Evolutionary conservation across 495 filamentous ascomycete genomes (phyloP).

Genomic region (Penicilliopsis zonata): DNA sequence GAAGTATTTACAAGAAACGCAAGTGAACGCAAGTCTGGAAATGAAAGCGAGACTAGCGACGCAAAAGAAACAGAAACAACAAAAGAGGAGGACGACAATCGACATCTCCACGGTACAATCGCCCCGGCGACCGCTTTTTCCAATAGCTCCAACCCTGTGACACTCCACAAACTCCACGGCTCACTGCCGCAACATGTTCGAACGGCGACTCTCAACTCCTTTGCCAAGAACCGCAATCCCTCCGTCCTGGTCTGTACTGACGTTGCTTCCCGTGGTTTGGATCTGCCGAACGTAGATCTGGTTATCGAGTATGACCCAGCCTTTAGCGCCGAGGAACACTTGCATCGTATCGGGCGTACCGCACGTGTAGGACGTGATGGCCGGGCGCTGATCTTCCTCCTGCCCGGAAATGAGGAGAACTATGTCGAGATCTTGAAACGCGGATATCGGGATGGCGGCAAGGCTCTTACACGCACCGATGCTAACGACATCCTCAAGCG

Average conservation of each 20-base stretch:
- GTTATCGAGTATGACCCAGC: constrained; percentile 92
- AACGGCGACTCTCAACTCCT: constrained; percentile 70
- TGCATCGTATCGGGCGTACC: constrained; percentile 89
- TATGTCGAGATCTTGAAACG: constrained; percentile 66
- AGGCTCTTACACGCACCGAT: constrained; percentile 38
- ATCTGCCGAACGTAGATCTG: constrained; percentile 86
- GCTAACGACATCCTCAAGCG: constrained; percentile 50
- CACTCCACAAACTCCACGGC: constrained; percentile 80
- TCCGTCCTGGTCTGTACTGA: constrained; percentile 85
- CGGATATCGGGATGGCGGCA: constrained; percentile 43
- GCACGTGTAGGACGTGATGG: constrained; percentile 84
- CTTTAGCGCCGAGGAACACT: constrained; percentile 80
- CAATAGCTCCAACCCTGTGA: constrained; percentile 42
- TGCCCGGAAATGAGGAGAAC: constrained; percentile 81
- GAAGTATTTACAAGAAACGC: constrained; percentile 58
- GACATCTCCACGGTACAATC: constrained; percentile 36
- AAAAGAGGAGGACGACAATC: constrained; percentile 11
- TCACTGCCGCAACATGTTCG: constrained; percentile 82
- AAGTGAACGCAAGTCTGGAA: constrained; percentile 12
- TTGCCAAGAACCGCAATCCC: constrained; percentile 49
- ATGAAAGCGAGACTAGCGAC: constrained; percentile 13
- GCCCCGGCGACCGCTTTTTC: constrained; percentile 37
- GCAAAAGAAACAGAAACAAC: constrained; percentile 10
- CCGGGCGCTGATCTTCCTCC: constrained; percentile 78
- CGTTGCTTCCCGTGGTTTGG: constrained; percentile 86